Conservation (phyloP, 495 filamentous ascomycete species). For the Penicillium coprophilum region DNA sequence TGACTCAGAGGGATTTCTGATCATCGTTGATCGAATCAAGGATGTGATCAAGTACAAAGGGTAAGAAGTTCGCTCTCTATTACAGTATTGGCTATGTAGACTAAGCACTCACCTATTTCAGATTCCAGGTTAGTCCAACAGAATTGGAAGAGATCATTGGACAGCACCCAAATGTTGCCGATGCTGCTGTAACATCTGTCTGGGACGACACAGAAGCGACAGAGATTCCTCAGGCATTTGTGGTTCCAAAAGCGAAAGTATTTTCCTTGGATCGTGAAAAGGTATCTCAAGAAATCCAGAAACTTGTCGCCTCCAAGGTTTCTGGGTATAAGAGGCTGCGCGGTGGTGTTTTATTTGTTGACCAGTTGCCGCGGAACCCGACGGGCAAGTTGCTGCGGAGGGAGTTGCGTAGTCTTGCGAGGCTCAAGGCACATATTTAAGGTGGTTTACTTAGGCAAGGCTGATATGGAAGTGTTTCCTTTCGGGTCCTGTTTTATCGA, state of each 20-base stretch:
- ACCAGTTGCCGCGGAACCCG: conserved; percentile 69
- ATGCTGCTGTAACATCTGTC: conserved; percentile 40
- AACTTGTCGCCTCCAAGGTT: conserved; percentile 53
- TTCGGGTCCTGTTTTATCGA: too few species aligned
- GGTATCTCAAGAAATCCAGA: conserved; percentile 53
- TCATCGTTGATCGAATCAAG: conserved; percentile 39
- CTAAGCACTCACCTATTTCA: background rate
- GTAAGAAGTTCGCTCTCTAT: background rate
- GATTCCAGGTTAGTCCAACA: conserved; percentile 38
- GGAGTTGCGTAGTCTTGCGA: background rate
- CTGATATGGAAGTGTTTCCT: too few species aligned
- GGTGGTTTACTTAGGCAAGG: too few species aligned
- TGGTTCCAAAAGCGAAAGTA: conserved; percentile 48
- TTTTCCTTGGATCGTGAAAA: conserved; percentile 26
- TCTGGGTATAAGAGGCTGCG: conserved; percentile 65
- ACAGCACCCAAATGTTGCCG: conserved; percentile 25
- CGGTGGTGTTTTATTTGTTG: conserved; percentile 70
- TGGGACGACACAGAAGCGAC: conserved; percentile 58
- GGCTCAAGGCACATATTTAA: too few species aligned
- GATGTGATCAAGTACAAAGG: conserved; percentile 44
- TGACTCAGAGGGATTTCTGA: conserved; percentile 34
- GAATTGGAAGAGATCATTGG: conserved; percentile 34
- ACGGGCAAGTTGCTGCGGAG: conserved; percentile 69
- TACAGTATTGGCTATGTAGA: background rate
- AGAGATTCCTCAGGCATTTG: conserved; percentile 74